A percentile compares a stretch with the other conserved stretches of the same genome.
Conservation (phyloP, 768 basidiomycete genomes). For the Multifurca ochricompacta region DNA sequence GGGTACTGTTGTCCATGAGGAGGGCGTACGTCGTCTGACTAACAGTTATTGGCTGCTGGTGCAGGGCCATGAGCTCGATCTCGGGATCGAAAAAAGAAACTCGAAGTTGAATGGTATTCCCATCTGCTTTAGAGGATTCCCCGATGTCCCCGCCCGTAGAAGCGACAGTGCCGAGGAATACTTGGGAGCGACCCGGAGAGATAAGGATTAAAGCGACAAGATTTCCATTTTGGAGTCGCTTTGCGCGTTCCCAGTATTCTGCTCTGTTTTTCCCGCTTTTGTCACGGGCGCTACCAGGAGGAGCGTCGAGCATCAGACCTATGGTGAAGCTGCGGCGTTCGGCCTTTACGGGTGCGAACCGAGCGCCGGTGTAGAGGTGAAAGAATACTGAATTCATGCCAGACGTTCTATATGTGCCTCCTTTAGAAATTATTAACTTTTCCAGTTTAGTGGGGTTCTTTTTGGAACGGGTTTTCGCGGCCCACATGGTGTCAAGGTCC, state of each 20-base stretch:
- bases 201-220: slow-evolving; percentile 50
- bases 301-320: slow-evolving; percentile 40
- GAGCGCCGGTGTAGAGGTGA: slow-evolving; percentile 51
- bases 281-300: slow-evolving; percentile 48
- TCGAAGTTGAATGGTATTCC: slow-evolving; percentile 36
- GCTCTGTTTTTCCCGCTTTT: slow-evolving; percentile 32
- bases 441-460: slow-evolving; percentile 33
- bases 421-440: slow-evolving; percentile 40
- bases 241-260: slow-evolving; percentile 57
- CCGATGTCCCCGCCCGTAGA: slow-evolving; percentile 39
- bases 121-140: slow-evolving; percentile 32
- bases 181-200: slow-evolving; percentile 23
- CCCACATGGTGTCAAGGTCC: slow-evolving; percentile 18
- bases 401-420: slow-evolving; percentile 49
- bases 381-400: slow-evolving; percentile 47
- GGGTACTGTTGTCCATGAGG: slow-evolving; percentile 18
- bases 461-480: background rate
- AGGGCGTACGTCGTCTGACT: slow-evolving; percentile 14
- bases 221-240: slow-evolving; percentile 52
- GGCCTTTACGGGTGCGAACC: slow-evolving; percentile 39
- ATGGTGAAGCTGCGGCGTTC: slow-evolving; percentile 47
- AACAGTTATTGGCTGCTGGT: slow-evolving; percentile 28
- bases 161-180: slow-evolving; percentile 48
- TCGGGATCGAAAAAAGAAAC: slow-evolving; percentile 58
- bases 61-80: slow-evolving; percentile 41